A percentile compares a stretch with the other conserved stretches of the same genome.
These are phyloP conservation scores for Colletotrichum sp. DNA, from an alignment of 2,329 filamentous ascomycete genomes.

Conservation along the genomic window DNA sequence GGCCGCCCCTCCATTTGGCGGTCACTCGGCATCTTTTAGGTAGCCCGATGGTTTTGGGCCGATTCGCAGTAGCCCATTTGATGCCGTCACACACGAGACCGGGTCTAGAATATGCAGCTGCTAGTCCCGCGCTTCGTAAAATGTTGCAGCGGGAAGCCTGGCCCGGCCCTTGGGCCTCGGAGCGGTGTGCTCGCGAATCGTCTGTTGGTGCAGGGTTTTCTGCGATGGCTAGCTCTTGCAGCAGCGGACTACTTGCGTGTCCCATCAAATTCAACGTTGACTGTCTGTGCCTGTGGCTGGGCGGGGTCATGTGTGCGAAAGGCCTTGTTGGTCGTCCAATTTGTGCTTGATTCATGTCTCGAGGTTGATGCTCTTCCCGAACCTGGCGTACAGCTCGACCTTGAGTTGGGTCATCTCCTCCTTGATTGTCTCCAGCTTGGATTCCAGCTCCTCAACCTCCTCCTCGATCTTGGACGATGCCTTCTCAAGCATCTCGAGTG, in stretches of 20 bases:
- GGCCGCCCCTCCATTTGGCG: not conserved
- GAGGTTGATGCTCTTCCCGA: constrained; percentile 95
- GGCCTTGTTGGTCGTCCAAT: not conserved
- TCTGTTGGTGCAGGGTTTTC: not conserved
- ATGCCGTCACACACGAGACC: not conserved
- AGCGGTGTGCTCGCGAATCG: not conserved
- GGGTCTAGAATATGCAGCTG: not conserved
- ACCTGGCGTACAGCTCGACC: constrained; percentile 90
- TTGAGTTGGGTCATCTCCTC: constrained; percentile 93
- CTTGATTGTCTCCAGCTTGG: constrained; percentile 73
- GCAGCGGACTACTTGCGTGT: not conserved
- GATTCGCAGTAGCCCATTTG: not conserved
- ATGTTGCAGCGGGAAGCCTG: not conserved
- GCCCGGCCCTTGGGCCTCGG: not conserved
- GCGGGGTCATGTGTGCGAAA: not conserved
- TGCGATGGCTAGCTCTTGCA: not conserved
- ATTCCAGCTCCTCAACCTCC: constrained; percentile 78
- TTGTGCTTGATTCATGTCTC: constrained; percentile 67
- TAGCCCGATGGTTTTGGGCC: not conserved
- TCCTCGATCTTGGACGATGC: constrained; percentile 77
- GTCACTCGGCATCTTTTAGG: constrained; percentile 1
- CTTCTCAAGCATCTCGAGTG: constrained; percentile 80
- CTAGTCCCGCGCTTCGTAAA: not conserved
- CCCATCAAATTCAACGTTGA: not conserved
- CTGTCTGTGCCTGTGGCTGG: not conserved